These are phyloP conservation scores for Anisogramma anomala DNA, from an alignment of 2,329 filamentous ascomycete species.

Conservation along the genomic window DNA sequence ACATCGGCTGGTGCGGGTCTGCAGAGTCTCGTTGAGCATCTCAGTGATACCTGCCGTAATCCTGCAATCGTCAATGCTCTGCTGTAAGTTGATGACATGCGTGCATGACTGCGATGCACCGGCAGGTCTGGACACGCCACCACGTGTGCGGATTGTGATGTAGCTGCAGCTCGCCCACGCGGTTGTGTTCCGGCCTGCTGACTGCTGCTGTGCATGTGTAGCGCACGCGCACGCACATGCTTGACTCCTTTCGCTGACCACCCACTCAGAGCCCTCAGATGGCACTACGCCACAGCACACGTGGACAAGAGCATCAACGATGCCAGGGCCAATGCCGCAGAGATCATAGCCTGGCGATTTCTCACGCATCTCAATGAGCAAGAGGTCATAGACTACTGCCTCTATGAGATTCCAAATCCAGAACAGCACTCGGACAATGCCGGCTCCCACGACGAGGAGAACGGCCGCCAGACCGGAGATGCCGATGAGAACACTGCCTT, in stretches of 20 bases:
- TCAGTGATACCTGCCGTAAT: constrained; percentile 53
- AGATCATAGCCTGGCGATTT: constrained; percentile 73
- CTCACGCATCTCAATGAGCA: constrained; percentile 58
- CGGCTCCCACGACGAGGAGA: constrained; percentile 28
- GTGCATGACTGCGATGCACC: background rate
- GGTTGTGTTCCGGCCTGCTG: background rate
- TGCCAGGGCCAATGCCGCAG: constrained; percentile 61
- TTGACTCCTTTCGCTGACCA: constrained; percentile 6
- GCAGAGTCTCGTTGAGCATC: constrained; percentile 49
- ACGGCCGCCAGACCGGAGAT: constrained; percentile 13
- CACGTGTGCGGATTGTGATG: background rate
- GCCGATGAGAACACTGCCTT: constrained; percentile 37
- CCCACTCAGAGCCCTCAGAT: constrained; percentile 54
- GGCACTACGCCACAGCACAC: constrained; percentile 55
- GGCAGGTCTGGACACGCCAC: background rate
- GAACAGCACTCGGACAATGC: constrained; percentile 19
- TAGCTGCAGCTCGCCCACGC: background rate
- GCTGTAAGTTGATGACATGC: constrained; percentile 40
- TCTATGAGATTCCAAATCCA: constrained; percentile 55
- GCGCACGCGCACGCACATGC: too few species aligned
- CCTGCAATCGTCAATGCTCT: constrained; percentile 61
- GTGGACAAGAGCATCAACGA: constrained; percentile 57
- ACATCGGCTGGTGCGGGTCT: constrained; percentile 50
- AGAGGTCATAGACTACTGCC: constrained; percentile 62
- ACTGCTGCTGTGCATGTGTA: background rate